A percentile compares a stretch with the other conserved stretches of the same genome.
phyloP scores from a whole-genome alignment of 1,284 basidiomycete genomes.

The Malassezia equina region DNA sequence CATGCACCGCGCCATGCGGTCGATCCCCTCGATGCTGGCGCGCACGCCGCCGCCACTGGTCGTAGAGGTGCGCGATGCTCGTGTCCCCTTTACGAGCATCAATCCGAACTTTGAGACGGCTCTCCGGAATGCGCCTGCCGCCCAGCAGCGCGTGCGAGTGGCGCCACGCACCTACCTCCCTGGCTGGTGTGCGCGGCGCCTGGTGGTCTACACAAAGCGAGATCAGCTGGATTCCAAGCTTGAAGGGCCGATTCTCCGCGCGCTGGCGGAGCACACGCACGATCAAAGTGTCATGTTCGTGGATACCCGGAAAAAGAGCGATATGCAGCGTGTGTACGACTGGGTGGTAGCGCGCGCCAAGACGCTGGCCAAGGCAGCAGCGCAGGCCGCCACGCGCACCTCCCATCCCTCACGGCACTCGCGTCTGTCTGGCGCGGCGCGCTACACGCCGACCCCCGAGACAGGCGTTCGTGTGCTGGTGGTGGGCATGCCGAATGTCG shows the following conservation, averaged over 20 bases:
- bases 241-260: conserved; percentile 54
- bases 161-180: background rate
- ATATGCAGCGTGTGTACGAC: conserved; percentile 51
- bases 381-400: conserved; percentile 5
- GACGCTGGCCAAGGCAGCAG: conserved; percentile 11
- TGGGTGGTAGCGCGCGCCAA: conserved; percentile 42
- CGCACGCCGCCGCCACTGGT: conserved; percentile 68
- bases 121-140: conserved; percentile 33
- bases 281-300: conserved; percentile 53
- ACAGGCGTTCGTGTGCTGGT: conserved; percentile 41
- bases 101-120: conserved; percentile 59
- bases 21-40: conserved; percentile 54
- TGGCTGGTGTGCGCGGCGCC: conserved; percentile 50
- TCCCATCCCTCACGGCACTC: conserved; percentile 5
- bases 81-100: conserved; percentile 84
- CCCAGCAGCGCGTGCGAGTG: conserved; percentile 25
- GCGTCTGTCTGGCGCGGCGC: conserved; percentile 41
- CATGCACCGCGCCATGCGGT: conserved; percentile 55
- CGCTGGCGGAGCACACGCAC: conserved; percentile 50
- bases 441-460: conserved; percentile 40
- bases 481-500: conserved; percentile 91
- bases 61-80: conserved; percentile 83
- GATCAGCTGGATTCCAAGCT: conserved; percentile 79
- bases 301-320: conserved; percentile 51
- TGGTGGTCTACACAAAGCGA: conserved; percentile 85